A percentile compares a stretch with the other conserved stretches of the same genome.
Conservation (phyloP, 768 basidiomycete genomes). For the Xerocomus spinulosus region DNA sequence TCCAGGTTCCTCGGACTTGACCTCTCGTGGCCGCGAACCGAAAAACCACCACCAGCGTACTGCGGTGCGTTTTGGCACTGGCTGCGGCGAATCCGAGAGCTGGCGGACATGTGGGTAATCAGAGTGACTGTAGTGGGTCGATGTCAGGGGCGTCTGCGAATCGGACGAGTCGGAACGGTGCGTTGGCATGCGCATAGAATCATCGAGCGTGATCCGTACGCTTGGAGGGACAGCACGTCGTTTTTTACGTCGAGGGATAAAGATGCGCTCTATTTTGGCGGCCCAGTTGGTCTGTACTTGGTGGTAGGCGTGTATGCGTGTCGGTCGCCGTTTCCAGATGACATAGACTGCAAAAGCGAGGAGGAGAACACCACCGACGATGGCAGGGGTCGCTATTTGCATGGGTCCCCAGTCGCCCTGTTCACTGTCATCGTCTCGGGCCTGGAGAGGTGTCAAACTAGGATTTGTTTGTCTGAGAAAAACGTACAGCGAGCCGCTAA, state of each 20-base stretch:
- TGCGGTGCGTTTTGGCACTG: not conserved
- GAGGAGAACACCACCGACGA: constrained; percentile 31
- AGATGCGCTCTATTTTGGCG: constrained; percentile 11
- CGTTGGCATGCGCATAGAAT: constrained; percentile 17
- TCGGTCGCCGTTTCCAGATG: constrained; percentile 21
- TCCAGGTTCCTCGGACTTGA: constrained; percentile 21
- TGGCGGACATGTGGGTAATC: constrained; percentile 10
- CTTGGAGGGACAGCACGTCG: constrained; percentile 12
- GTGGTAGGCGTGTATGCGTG: constrained; percentile 10
- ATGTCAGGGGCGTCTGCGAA: constrained; percentile 26
- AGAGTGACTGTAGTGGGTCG: not conserved
- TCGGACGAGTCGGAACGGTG: constrained; percentile 25
- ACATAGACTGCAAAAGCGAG: constrained; percentile 19
- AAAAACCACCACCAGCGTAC: constrained; percentile 26
- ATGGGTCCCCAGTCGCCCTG: constrained; percentile 19
- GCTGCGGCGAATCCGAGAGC: constrained; percentile 1
- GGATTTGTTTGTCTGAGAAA: not conserved
- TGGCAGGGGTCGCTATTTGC: constrained; percentile 34
- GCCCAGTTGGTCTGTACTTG: constrained; percentile 12
- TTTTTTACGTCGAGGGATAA: constrained; percentile 14
- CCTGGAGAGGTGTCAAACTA: constrained; percentile 8
- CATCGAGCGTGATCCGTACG: constrained; percentile 19
- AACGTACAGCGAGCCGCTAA: constrained; percentile 22
- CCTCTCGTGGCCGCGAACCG: constrained; percentile 22
- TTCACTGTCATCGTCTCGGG: constrained; percentile 7